Evolutionary conservation across 225 moss, liverwort and hornwort genomes (phyloP).

Genomic region (Antitrichia curtipendula): DNA sequence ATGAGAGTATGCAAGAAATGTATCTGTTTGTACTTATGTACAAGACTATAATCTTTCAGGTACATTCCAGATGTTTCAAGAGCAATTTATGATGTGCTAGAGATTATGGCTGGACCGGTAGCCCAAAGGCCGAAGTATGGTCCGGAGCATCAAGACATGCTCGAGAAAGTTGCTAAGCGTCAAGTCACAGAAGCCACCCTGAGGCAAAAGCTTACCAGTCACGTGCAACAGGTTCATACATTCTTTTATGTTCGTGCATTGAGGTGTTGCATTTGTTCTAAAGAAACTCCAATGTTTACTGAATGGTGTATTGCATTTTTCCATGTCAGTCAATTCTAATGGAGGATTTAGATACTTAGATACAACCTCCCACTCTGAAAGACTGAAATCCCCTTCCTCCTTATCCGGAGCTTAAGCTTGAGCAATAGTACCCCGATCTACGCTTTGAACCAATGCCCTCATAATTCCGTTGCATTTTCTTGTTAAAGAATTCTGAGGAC

Average conservation of each 20-base stretch:
- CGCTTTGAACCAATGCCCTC: background rate
- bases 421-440: background rate
- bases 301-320: background rate
- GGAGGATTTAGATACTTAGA: background rate
- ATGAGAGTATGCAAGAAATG: background rate
- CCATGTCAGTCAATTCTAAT: background rate
- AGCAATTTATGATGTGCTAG: constrained; percentile 79
- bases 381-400: background rate
- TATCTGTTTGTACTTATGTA: background rate
- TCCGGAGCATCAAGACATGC: constrained; percentile 51
- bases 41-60: constrained; percentile 27
- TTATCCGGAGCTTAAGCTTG: background rate
- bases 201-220: constrained; percentile 76
- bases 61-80: constrained; percentile 95
- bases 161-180: constrained; percentile 51
- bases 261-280: background rate
- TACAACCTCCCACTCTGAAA: background rate
- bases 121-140: constrained; percentile 61
- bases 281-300: background rate
- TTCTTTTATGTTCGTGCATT: background rate
- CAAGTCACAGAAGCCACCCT: constrained; percentile 68
- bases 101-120: constrained; percentile 52
- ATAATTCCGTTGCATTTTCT: background rate
- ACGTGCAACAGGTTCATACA: constrained; percentile 75
- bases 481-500: background rate